Evolutionary conservation across 257 asterid species (phyloP).

Genomic region (Avicennia marina): DNA sequence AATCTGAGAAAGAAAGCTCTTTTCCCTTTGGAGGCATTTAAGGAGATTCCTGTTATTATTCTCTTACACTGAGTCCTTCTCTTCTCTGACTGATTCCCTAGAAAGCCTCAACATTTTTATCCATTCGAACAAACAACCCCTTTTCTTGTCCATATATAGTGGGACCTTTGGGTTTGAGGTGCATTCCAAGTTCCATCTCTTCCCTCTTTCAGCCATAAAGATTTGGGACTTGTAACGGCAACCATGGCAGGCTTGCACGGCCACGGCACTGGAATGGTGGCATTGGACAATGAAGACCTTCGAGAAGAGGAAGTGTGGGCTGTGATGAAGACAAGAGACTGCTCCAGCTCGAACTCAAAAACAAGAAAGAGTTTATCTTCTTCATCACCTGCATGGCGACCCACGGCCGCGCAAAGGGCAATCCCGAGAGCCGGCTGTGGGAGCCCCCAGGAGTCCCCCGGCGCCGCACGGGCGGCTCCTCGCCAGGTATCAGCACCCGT

Average conservation of each 20-base stretch:
- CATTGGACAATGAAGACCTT: slow-evolving; percentile 28
- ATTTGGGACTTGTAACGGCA: background rate
- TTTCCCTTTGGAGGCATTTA: slow-evolving; percentile 8
- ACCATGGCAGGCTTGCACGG: slow-evolving; percentile 20
- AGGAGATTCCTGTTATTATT: slow-evolving; percentile 32
- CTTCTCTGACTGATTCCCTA: slow-evolving; percentile 2
- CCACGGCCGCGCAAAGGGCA: slow-evolving; percentile 10
- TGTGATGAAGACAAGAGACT: slow-evolving; percentile 21
- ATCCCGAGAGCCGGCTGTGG: slow-evolving; percentile 18
- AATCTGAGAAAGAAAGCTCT: background rate
- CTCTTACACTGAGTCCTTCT: slow-evolving; percentile 12
- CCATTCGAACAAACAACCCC: background rate
- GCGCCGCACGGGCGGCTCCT: background rate
- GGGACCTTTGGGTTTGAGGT: background rate
- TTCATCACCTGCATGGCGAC: slow-evolving; percentile 12
- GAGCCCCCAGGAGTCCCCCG: background rate
- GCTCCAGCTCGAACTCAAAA: slow-evolving; percentile 7
- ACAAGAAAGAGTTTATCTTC: background rate
- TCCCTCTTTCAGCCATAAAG: background rate
- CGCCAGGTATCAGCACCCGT: slow-evolving; percentile 16
- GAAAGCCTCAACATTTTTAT: background rate
- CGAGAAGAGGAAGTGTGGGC: slow-evolving; percentile 49
- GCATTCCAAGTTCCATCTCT: background rate
- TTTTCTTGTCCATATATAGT: background rate
- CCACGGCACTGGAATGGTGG: background rate